A percentile compares a stretch with the other conserved stretches of the same genome.
These are phyloP conservation scores for Neurospora sp. DNA, from an alignment of 495 filamentous ascomycete species.

Conservation along the genomic window DNA sequence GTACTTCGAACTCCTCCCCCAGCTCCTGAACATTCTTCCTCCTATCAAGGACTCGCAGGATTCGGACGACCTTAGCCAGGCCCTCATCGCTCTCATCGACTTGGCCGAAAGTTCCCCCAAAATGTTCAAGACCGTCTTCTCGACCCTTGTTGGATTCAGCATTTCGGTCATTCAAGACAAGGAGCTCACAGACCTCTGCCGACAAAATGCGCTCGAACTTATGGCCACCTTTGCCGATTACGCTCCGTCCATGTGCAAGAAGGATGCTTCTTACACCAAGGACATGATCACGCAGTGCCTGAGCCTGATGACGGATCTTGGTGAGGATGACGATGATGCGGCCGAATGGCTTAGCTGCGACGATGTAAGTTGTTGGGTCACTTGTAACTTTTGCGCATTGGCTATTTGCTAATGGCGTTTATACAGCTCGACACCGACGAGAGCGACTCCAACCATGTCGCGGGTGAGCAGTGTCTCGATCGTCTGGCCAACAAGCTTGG, in stretches of 20 bases:
- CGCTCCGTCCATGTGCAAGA: constrained; percentile 84
- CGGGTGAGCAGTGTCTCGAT: constrained; percentile 98
- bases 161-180: constrained; percentile 92
- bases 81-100: constrained; percentile 82
- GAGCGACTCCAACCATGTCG: constrained; percentile 95
- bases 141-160: constrained; percentile 81
- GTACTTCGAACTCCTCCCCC: constrained; percentile 75
- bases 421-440: constrained; percentile 71
- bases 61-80: constrained; percentile 79
- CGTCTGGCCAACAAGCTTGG: constrained; percentile 95
- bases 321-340: constrained; percentile 88
- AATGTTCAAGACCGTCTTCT: constrained; percentile 94
- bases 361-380: constrained; percentile 34
- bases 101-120: constrained; percentile 82
- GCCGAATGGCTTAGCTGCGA: constrained; percentile 87
- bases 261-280: constrained; percentile 76
- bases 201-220: constrained; percentile 91
- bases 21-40: constrained; percentile 84
- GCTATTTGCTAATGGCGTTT: no score
- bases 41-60: constrained; percentile 85
- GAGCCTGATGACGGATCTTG: constrained; percentile 98
- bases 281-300: constrained; percentile 99
- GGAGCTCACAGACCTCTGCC: constrained; percentile 76
- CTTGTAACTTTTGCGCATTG: no score
- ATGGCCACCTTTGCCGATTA: constrained; percentile 99